Conservation (phyloP, 2,329 filamentous ascomycete genomes). For the Aspergillus tanneri region DNA sequence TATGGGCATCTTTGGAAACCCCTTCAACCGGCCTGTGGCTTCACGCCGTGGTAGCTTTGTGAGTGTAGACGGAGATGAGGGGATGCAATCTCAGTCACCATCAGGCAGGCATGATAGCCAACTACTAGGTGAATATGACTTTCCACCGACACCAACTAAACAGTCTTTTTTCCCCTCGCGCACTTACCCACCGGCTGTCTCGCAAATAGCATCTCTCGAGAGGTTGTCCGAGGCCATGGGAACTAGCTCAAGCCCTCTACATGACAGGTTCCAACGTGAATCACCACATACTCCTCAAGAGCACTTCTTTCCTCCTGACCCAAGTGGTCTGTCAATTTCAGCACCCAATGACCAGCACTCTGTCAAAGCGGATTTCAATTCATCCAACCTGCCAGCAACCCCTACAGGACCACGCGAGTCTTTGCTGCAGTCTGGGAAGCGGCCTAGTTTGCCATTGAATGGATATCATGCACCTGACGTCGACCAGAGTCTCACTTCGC, state of each 20-base stretch:
- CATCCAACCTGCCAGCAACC: slow-evolving; percentile 68
- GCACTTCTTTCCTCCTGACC: slow-evolving; percentile 70
- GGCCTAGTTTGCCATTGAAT: slow-evolving; percentile 68
- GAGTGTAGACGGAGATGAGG: slow-evolving; percentile 77
- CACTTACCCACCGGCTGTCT: slow-evolving; percentile 35
- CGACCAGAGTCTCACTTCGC: slow-evolving; percentile 69
- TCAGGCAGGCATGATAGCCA: slow-evolving; percentile 57
- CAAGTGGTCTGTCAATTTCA: slow-evolving; percentile 80
- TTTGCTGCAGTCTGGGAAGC: slow-evolving; percentile 58
- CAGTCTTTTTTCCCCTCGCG: slow-evolving; percentile 39
- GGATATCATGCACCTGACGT: slow-evolving; percentile 69
- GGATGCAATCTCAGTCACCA: slow-evolving; percentile 58
- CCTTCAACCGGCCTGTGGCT: slow-evolving; percentile 48
- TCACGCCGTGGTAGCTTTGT: slow-evolving; percentile 69
- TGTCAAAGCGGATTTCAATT: slow-evolving; percentile 43
- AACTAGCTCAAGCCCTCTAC: slow-evolving; percentile 56
- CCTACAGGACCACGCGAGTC: slow-evolving; percentile 68
- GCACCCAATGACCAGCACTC: slow-evolving; percentile 51
- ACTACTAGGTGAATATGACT: slow-evolving; percentile 63
- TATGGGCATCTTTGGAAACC: slow-evolving; percentile 61
- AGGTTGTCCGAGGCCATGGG: slow-evolving; percentile 33
- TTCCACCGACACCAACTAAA: slow-evolving; percentile 95
- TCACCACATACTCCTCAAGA: slow-evolving; percentile 80
- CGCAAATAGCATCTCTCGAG: slow-evolving; percentile 37
- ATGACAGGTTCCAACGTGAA: slow-evolving; percentile 52